A percentile compares a stretch with the other conserved stretches of the same genome.
Evolutionary conservation across 2,329 filamentous ascomycete genomes (phyloP).

Genomic region (Aspergillus jensenii): DNA sequence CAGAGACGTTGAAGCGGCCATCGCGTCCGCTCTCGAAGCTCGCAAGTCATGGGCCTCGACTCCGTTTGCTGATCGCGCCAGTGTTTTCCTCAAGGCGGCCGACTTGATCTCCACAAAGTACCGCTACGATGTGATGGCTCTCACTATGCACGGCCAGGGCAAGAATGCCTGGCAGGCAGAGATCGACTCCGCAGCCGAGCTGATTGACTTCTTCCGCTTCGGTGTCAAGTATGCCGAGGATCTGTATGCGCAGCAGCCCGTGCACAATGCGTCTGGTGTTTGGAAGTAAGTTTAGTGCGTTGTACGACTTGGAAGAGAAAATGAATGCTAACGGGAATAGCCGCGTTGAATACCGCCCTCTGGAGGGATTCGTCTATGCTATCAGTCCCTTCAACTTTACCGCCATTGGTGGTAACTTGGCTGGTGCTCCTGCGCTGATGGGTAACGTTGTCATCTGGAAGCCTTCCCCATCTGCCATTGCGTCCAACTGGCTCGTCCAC

Average conservation of each 20-base stretch:
- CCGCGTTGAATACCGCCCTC: slow-evolving; percentile 80
- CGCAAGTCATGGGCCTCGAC: slow-evolving; percentile 82
- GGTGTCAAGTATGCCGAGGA: slow-evolving; percentile 93
- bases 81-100: slow-evolving; percentile 93
- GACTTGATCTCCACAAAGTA: slow-evolving; percentile 91
- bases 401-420: slow-evolving; percentile 85
- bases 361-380: slow-evolving; percentile 95
- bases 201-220: slow-evolving; percentile 87
- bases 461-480: slow-evolving; percentile 83
- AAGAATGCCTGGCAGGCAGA: slow-evolving; percentile 99
- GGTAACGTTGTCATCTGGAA: slow-evolving; percentile 98
- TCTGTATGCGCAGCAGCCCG: slow-evolving; percentile 82
- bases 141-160: slow-evolving; percentile 93
- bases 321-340: slow-evolving; percentile 28
- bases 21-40: slow-evolving; percentile 80
- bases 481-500: slow-evolving; percentile 89
- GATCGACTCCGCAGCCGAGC: slow-evolving; percentile 90
- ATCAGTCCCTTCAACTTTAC: slow-evolving; percentile 97
- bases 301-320: not conserved
- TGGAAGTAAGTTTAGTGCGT: slow-evolving; percentile 66
- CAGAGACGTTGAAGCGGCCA: slow-evolving; percentile 74
- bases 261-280: slow-evolving; percentile 76
- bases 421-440: slow-evolving; percentile 78
- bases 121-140: slow-evolving; percentile 93
- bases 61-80: slow-evolving; percentile 86